Base-by-base conservation (phyloP, 345 rosid genomes). In the Salix suchowensis region DNA sequence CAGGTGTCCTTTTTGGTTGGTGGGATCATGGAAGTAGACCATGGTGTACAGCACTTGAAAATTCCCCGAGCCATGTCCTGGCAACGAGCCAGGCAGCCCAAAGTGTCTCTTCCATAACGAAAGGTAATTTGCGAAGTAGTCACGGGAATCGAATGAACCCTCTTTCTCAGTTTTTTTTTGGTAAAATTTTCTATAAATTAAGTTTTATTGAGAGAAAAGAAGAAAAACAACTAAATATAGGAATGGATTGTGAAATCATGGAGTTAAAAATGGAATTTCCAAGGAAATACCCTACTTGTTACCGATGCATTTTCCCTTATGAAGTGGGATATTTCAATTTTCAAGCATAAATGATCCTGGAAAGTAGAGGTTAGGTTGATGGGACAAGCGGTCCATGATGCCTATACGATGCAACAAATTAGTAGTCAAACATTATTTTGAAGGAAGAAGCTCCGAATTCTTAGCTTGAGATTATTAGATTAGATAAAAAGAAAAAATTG, bases 71-170 rank as follows among this genome's bases (percentile, higher is more conserved):
- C 13, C 60, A 37, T 68, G 72, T 23, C 42, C 50, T 44, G n/a
- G 28, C 13, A 67, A 67, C 6, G 50, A 42, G 1, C 3, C 46
- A 19, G 23, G 39, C 72, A 69, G 13, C 6, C 76, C 21, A 7
- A 26, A 39, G 24, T 40, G 36, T 46, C 28, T 65, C 62, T 34
- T 70, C 19, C 70, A 21, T 28, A 37, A 13, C 70, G 44, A 7
- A 39, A 7, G 44, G 64, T n/a, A 62, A 48, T 26, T 7, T 18
- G n/a, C 44, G 34, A 30, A 60, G 42, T 7, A 4, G n/a, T 79
- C 78, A 36, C 74, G 55, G 48, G 70, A 34, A n/a, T 36, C 58
- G 19, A 7, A 55, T 78, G 77, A 78, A 12, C 32, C 10, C 10
- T 12, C n/a, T 18, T 19, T 21, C 8, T 23, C 18, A 24, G 18